A percentile compares a stretch with the other conserved stretches of the same genome.
Conservation (phyloP, 108 stramenopile genomes). For the Nitzschia putrida region DNA sequence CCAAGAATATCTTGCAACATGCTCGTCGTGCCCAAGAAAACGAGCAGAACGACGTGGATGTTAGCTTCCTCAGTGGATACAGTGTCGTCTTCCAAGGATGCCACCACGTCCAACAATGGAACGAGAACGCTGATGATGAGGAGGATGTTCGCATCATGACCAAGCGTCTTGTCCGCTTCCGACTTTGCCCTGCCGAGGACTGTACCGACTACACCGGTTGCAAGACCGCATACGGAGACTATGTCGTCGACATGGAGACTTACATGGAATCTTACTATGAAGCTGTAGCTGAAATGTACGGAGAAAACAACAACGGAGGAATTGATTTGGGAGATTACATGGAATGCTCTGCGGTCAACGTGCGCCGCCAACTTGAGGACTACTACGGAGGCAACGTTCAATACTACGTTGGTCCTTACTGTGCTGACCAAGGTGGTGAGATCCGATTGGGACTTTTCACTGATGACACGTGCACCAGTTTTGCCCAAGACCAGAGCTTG, state of each 20-base stretch:
- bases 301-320: constrained; percentile 32
- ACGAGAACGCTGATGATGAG: constrained; percentile 53
- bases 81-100: constrained; percentile 86
- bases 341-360: constrained; percentile 37
- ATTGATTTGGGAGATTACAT: constrained; percentile 47
- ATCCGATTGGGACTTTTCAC: constrained; percentile 79
- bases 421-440: constrained; percentile 80
- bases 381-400: constrained; percentile 38
- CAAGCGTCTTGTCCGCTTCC: constrained; percentile 82
- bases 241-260: constrained; percentile 81
- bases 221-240: constrained; percentile 72
- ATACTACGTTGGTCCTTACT: constrained; percentile 87
- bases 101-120: constrained; percentile 82
- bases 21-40: constrained; percentile 51
- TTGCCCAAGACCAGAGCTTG: constrained; percentile 34
- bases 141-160: constrained; percentile 74
- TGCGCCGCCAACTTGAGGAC: constrained; percentile 16
- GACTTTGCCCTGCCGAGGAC: constrained; percentile 70
- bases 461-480: constrained; percentile 78
- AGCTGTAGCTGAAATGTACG: constrained; percentile 31
- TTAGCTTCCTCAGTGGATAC: constrained; percentile 53
- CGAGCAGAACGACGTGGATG: constrained; percentile 18
- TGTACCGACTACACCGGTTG: constrained; percentile 69
- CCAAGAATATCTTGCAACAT: constrained; percentile 53
- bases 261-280: constrained; percentile 66